phyloP scores from a whole-genome alignment of 2,329 filamentous ascomycete species.

The Cyphellophora attinorum region DNA sequence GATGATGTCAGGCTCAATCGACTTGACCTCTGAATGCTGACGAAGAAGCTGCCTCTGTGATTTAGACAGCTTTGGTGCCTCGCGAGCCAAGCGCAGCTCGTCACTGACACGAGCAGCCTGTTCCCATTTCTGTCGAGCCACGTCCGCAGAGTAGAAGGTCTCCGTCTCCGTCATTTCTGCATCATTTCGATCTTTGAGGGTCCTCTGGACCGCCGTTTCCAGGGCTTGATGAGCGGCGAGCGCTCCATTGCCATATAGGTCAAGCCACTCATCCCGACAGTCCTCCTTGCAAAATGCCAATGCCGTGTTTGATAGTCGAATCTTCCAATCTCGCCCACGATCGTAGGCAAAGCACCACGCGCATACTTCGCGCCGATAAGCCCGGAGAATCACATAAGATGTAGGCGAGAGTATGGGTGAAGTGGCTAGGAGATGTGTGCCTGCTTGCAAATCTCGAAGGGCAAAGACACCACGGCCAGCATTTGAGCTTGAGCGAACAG shows the following conservation, averaged over 20 bases:
- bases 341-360: conserved; percentile 11
- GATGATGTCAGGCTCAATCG: conserved; percentile 5
- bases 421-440: conserved; percentile 6
- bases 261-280: conserved; percentile 6
- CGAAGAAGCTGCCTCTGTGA: neutral
- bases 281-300: conserved; percentile 7
- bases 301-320: conserved; percentile 2
- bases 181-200: neutral
- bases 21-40: neutral
- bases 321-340: conserved; percentile 10
- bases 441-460: neutral
- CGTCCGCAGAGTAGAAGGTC: neutral
- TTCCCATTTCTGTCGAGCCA: neutral
- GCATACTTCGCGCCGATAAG: conserved; percentile 11
- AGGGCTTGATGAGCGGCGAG: conserved; percentile 3
- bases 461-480: conserved; percentile 7
- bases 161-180: neutral
- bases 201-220: conserved; percentile 2
- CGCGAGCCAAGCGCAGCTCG: neutral
- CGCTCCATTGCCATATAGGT: neutral
- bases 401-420: conserved; percentile 2
- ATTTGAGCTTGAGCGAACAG: neutral
- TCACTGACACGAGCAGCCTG: neutral
- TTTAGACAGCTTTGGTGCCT: neutral
- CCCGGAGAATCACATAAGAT: conserved; percentile 6